Evolutionary conservation across 306 rosid genomes (phyloP), one percentile per base, ranked within the genome.

Genomic region (Citrullus colocynthis): DNA sequence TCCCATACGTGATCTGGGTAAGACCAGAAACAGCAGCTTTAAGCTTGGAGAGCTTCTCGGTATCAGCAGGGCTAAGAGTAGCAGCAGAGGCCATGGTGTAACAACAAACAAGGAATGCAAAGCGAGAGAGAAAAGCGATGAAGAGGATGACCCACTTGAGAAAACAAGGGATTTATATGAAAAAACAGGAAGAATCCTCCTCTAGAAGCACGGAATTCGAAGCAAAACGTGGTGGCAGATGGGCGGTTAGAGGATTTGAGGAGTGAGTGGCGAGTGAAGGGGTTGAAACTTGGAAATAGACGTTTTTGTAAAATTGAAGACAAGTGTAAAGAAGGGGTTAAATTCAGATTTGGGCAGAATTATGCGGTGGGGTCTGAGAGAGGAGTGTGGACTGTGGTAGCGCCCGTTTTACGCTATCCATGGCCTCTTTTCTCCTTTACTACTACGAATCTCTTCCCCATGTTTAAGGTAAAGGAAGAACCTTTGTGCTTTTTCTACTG

Each of bases 1-100:
- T 39, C 39, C 24, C 54, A 58, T 75, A 89, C 98, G 97, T 95
- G 89, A 92, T 95, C 80, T 95, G 93, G 78, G 45, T 79, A 81
- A 95, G 91, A 39, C 83, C 87, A 64, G 96, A 88, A 14, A 89
- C 92, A 39, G 88, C 75, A 34, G 93, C 79, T 81, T 90, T 84
- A 85, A 95, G 98, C 34, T 80, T 85, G 52, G 88, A 54, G 81
- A 92, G 81, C 67, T 85, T 83, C 16, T 87, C 89, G 41, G 88
- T 14, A 63, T 87, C 87, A 56, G 83, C 84, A 21, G 88, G 78
- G 79, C 80, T 85, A 21, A 90, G 86, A 70, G 88, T 82, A 69
- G 86, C 86, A 30, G 84, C 80, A 12, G 82, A 80, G 4, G 97
- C 96, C 97, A 92, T 92, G 21, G 82, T 17, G 8, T 36, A 79